Evolutionary conservation across 1,284 basidiomycete species (phyloP).

Genomic region (Takashimella koratensis): DNA sequence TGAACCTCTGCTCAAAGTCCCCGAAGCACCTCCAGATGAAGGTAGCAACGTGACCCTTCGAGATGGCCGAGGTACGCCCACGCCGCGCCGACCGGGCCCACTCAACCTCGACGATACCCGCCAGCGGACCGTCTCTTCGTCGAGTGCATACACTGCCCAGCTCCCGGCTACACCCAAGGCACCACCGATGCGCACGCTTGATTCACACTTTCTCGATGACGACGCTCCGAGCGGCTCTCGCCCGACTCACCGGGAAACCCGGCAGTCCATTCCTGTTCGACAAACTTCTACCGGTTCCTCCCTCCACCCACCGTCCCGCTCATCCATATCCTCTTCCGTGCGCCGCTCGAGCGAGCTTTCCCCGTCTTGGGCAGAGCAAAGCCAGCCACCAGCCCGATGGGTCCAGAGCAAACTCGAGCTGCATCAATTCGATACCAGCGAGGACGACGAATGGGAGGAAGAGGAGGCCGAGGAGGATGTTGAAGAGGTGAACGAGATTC

Average conservation of each 20-base stretch:
- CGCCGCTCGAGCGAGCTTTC: constrained; percentile 20
- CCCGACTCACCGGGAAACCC: neutral
- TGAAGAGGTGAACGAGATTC: constrained; percentile 64
- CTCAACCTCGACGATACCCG: neutral
- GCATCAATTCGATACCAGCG: constrained; percentile 45
- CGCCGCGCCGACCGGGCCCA: neutral
- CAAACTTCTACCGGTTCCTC: constrained; percentile 23
- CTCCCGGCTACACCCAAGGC: neutral
- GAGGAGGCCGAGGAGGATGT: constrained; percentile 53
- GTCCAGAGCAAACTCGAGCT: constrained; percentile 45
- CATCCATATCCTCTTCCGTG: constrained; percentile 8
- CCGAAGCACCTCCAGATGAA: neutral
- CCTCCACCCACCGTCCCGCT: constrained; percentile 11
- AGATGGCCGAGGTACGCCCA: neutral
- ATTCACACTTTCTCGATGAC: neutral
- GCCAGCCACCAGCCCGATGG: constrained; percentile 38
- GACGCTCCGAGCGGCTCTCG: neutral
- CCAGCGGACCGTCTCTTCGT: neutral
- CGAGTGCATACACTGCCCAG: neutral
- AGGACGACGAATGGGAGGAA: constrained; percentile 50
- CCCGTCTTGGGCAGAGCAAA: constrained; percentile 33
- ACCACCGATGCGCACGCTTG: neutral
- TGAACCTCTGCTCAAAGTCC: neutral
- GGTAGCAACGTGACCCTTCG: neutral
- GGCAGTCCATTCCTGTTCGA: constrained; percentile 2